Percentiles rank a stretch among this genome's conserved stretches.
These are phyloP conservation scores for Lactifluus hygrophoroides DNA, from an alignment of 768 basidiomycete genomes.

Conservation along the genomic window DNA sequence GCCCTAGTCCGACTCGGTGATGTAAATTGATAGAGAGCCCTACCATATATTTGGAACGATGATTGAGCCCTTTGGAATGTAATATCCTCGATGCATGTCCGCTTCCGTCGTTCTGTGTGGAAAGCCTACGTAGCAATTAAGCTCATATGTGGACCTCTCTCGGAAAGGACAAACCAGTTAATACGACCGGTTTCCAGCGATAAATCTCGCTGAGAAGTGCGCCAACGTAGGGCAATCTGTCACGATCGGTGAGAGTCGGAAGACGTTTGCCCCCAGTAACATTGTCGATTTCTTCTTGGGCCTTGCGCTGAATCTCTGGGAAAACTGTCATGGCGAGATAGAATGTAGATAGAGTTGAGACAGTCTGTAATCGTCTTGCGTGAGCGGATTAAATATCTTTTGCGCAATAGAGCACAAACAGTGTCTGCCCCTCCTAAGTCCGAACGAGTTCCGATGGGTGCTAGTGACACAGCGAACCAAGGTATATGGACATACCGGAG, in stretches of 20 bases:
- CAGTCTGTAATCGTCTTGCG: slow-evolving; percentile 13
- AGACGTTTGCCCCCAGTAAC: slow-evolving; percentile 16
- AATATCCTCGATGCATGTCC: slow-evolving; percentile 26
- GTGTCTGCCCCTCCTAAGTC: slow-evolving; percentile 17
- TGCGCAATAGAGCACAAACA: background rate
- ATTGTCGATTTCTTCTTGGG: slow-evolving; percentile 26
- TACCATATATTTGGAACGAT: slow-evolving; percentile 29
- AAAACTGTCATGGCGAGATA: slow-evolving; percentile 23
- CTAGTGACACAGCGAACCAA: background rate
- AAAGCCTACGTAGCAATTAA: slow-evolving; percentile 4
- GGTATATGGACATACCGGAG: slow-evolving; percentile 7
- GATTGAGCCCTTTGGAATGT: slow-evolving; percentile 25
- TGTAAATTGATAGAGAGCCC: background rate
- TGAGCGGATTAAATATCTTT: background rate
- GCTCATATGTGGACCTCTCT: background rate
- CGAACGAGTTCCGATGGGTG: background rate
- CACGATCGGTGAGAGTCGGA: slow-evolving; percentile 19
- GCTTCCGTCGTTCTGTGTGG: slow-evolving; percentile 24
- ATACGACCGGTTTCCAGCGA: slow-evolving; percentile 26
- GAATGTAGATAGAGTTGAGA: slow-evolving; percentile 20
- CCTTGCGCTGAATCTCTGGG: slow-evolving; percentile 23
- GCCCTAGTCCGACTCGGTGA: background rate
- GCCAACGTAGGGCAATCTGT: slow-evolving; percentile 22
- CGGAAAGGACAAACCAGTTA: slow-evolving; percentile 15
- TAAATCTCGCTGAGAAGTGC: slow-evolving; percentile 23